Base-by-base conservation (phyloP, 176 grass and related monocot genomes). In the Phoenix roebelenii region DNA sequence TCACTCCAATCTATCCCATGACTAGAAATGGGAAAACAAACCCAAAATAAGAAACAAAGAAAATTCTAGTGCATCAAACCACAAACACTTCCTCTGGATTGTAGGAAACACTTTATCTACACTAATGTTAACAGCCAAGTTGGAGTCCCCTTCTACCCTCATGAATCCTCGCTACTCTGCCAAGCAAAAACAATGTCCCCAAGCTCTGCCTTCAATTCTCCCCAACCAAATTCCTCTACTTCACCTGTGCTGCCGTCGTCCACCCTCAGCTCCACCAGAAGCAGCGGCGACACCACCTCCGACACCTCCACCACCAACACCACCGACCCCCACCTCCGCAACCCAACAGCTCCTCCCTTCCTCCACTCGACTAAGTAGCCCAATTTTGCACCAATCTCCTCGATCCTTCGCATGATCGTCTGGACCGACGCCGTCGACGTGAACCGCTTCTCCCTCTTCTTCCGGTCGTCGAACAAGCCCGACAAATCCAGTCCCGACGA, bases 401-500 rank as follows among this genome's bases (percentile, higher is more conserved):
- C 71, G n/a, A 95, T 60, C 74, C 64, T 62, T 54, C 72, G 71
- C 74, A 95, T 56, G 14, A 82, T 89, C 30, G 25, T 50, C 72
- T 86, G 77, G 9, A 79, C 77, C 12, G 90, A 72, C 25, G 67
- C 74, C 4, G 72, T 72, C 5, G 90, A 86, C 66, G 76, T 82
- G 77, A 95, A 95, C 65, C 71, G 52, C 60, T 56, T 77, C 71
- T 74, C 75, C 28, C 17, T 17, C 71, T 73, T 76, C 29, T 23
- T 68, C 9, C 76, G 73, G 5, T 86, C 77, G 0, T 74, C 71
- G 59, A 95, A 95, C 17, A 95, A 22, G 0, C 83, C 74, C 3
- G 90, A 95, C 9, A 95, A 74, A 48, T 95, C 56, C 2, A 95
- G 69, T 15, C 86, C 85, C 4, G 83, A 56, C 5, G 90, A 90